Percentiles rank a stretch among this genome's conserved stretches.
These are phyloP conservation scores for Blastocystis sp. DNA, from an alignment of 352 stramenopile genomes.

Conservation along the genomic window DNA sequence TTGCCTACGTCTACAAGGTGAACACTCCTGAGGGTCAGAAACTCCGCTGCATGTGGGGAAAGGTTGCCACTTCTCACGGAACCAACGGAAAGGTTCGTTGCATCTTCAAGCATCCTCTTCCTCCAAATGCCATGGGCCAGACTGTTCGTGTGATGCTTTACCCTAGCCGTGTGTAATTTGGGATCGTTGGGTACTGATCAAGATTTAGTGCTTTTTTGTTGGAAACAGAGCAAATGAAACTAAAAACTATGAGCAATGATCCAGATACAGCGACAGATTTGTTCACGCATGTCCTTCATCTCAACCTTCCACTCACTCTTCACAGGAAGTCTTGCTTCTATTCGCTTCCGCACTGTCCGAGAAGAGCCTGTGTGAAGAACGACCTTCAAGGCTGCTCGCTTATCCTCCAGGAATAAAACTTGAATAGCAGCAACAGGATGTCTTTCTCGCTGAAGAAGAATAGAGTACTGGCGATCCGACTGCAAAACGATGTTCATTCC, in stretches of 20 bases:
- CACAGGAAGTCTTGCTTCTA: background rate
- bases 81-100: slow-evolving; percentile 92
- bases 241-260: slow-evolving; percentile 51
- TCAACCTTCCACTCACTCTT: background rate
- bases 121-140: slow-evolving; percentile 87
- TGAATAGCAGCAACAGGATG: background rate
- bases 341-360: background rate
- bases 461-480: background rate
- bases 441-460: background rate
- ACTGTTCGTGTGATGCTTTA: slow-evolving; percentile 98
- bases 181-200: slow-evolving; percentile 63
- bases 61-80: slow-evolving; percentile 90
- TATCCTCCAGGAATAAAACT: background rate
- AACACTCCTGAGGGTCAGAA: slow-evolving; percentile 74
- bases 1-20: slow-evolving; percentile 96
- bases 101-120: slow-evolving; percentile 97
- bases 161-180: slow-evolving; percentile 88
- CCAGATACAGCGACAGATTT: slow-evolving; percentile 6
- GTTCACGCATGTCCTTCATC: background rate
- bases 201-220: slow-evolving; percentile 62
- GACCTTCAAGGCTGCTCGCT: background rate
- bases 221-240: background rate
- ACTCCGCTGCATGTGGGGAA: slow-evolving; percentile 93
- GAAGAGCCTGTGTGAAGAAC: background rate
- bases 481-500: background rate